Conservation (phyloP, 352 stramenopile genomes). For the Pythium phragmitis region DNA sequence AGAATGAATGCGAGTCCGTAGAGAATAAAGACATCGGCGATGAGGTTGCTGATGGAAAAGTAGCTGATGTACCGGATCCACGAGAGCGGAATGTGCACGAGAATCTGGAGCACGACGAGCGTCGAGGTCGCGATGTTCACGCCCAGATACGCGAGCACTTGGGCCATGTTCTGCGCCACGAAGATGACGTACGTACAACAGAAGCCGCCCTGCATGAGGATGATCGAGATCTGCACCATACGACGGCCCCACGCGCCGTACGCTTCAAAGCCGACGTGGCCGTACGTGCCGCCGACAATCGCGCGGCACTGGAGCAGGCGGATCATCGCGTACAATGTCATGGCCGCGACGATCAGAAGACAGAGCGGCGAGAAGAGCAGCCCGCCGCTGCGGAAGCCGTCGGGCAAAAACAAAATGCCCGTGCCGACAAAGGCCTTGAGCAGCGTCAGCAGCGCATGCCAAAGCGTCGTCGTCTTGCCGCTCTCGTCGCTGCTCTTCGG, state of each 20-base stretch:
- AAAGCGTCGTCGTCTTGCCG: slow-evolving; percentile 75
- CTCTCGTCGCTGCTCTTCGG: slow-evolving; percentile 1
- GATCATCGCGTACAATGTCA: slow-evolving; percentile 79
- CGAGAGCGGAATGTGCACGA: slow-evolving; percentile 74
- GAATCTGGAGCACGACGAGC: slow-evolving; percentile 73
- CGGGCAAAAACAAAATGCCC: slow-evolving; percentile 74
- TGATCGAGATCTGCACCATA: slow-evolving; percentile 81
- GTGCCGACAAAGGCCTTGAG: slow-evolving; percentile 84
- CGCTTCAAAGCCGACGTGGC: slow-evolving; percentile 67
- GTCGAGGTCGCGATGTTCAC: slow-evolving; percentile 39
- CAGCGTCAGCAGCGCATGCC: slow-evolving; percentile 73
- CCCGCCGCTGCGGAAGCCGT: slow-evolving; percentile 71
- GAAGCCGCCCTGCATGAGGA: slow-evolving; percentile 83
- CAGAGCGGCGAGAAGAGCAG: slow-evolving; percentile 75
- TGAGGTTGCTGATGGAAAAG: slow-evolving; percentile 83
- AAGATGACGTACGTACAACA: slow-evolving; percentile 88
- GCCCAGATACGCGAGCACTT: slow-evolving; percentile 67
- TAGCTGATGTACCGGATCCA: slow-evolving; percentile 88
- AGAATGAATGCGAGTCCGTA: slow-evolving; percentile 77
- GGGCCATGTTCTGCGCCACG: slow-evolving; percentile 70
- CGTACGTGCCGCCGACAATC: slow-evolving; percentile 73
- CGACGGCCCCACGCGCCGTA: slow-evolving; percentile 64
- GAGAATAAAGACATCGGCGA: slow-evolving; percentile 83
- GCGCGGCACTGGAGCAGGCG: slow-evolving; percentile 67
- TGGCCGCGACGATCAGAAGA: slow-evolving; percentile 53